phyloP scores from a whole-genome alignment of 1,284 basidiomycete genomes.

The Apiotrichum gracile region DNA sequence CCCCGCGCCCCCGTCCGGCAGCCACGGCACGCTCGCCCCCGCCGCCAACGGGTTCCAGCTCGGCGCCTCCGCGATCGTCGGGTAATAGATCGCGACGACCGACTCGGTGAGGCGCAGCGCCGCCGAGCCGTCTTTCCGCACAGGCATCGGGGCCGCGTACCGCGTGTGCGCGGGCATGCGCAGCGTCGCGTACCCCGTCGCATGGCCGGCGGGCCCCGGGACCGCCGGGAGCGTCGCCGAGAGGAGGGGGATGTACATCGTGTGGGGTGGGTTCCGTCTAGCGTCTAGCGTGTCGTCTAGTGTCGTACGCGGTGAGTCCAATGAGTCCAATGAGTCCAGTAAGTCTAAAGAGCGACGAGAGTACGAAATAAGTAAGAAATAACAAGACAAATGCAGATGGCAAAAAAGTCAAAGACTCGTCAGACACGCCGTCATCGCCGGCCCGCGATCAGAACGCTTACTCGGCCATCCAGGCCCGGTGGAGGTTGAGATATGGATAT shows the following conservation, averaged over 20 bases:
- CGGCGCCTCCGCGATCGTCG: neutral
- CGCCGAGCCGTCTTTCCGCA: neutral
- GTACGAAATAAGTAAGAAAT: no score
- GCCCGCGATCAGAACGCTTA: no score
- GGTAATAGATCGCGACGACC: slow-evolving; percentile 1
- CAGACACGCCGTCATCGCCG: no score
- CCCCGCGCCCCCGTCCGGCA: neutral
- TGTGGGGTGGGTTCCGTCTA: neutral
- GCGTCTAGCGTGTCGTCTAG: neutral
- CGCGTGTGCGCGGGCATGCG: neutral
- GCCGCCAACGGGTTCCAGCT: no score
- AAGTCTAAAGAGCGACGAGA: no score
- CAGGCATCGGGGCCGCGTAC: neutral
- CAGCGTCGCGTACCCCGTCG: neutral
- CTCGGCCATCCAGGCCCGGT: no score
- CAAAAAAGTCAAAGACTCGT: no score
- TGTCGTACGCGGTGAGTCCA: no score
- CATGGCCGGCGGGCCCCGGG: neutral
- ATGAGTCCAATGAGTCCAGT: no score
- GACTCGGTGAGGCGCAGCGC: neutral
- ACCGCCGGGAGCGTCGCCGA: neutral
- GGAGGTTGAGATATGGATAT: no score
- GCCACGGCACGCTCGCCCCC: neutral
- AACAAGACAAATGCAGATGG: no score
- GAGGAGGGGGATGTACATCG: slow-evolving; percentile 3